A percentile compares a stretch with the other conserved stretches of the same genome.
Evolutionary conservation across 805 yeast genomes (phyloP).

Genomic region (Starmerella geochares): DNA sequence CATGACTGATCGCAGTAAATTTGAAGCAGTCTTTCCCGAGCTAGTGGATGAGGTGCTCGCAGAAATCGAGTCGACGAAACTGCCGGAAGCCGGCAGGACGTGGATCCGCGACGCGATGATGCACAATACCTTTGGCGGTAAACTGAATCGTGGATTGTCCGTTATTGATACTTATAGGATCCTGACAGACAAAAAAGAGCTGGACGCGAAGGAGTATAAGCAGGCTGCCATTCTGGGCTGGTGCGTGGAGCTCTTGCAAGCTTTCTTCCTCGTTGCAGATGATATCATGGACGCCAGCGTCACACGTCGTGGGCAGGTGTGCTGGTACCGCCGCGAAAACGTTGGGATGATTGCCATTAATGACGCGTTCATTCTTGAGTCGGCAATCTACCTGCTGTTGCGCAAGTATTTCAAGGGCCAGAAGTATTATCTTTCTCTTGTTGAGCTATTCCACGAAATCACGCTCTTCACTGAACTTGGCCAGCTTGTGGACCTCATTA

Average conservation of each 20-base stretch:
- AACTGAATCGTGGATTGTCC: slow-evolving; percentile 89
- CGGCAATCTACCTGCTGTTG: slow-evolving; percentile 78
- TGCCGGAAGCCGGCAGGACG: slow-evolving; percentile 73
- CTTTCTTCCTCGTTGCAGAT: slow-evolving; percentile 93
- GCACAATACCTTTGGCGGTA: slow-evolving; percentile 94
- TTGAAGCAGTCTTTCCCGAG: slow-evolving; percentile 54
- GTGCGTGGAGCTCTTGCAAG: slow-evolving; percentile 90
- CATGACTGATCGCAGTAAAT: slow-evolving; percentile 18
- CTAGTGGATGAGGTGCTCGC: slow-evolving; percentile 65
- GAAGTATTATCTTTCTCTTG: slow-evolving; percentile 71
- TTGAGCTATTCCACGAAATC: slow-evolving; percentile 93
- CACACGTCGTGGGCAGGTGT: slow-evolving; percentile 97
- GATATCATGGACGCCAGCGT: slow-evolving; percentile 96
- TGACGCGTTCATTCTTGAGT: slow-evolving; percentile 94
- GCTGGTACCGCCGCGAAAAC: slow-evolving; percentile 76
- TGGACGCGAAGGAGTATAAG: slow-evolving; percentile 60
- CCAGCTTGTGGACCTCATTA: slow-evolving; percentile 85
- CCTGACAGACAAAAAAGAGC: slow-evolving; percentile 56
- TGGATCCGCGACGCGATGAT: slow-evolving; percentile 67
- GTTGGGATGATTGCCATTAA: slow-evolving; percentile 93
- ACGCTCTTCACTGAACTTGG: slow-evolving; percentile 97
- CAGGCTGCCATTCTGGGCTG: slow-evolving; percentile 86
- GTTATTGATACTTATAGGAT: slow-evolving; percentile 87
- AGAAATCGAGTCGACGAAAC: slow-evolving; percentile 55
- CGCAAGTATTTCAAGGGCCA: slow-evolving; percentile 81